Conservation (phyloP, 164 flowering plant species). For the Cinnamomum micranthum region DNA sequence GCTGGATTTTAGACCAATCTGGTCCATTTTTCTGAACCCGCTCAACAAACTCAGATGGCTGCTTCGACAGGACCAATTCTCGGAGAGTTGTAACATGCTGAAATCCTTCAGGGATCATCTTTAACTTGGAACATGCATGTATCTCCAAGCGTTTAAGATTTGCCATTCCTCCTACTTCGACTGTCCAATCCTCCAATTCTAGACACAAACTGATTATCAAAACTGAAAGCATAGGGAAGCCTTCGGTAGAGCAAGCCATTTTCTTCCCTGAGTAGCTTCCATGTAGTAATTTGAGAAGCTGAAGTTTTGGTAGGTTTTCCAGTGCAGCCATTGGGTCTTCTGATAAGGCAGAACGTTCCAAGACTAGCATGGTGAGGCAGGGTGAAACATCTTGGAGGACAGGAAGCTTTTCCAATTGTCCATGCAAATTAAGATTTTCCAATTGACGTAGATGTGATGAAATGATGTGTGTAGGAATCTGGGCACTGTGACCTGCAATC, state of each 20-base stretch:
- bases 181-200: not conserved
- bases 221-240: not conserved
- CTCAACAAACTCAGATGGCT: too few relatives aligned
- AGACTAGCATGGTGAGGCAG: not conserved
- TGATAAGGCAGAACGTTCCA: too few relatives aligned
- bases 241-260: not conserved
- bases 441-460: not conserved
- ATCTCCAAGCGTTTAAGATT: not conserved
- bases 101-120: not conserved
- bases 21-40: too few relatives aligned
- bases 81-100: not conserved
- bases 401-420: constrained; percentile 1
- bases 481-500: too few relatives aligned
- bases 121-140: not conserved
- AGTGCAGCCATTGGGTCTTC: not conserved
- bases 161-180: not conserved
- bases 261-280: not conserved
- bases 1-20: too few relatives aligned
- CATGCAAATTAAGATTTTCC: not conserved
- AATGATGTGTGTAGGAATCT: too few relatives aligned
- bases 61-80: not conserved
- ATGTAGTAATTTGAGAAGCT: not conserved
- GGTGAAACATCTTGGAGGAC: not conserved
- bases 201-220: not conserved
- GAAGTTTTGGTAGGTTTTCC: not conserved